Evolutionary conservation across 1,139 yeast species (phyloP), one percentile per base, ranked within the genome.

Genomic region (Pichia sp.): DNA sequence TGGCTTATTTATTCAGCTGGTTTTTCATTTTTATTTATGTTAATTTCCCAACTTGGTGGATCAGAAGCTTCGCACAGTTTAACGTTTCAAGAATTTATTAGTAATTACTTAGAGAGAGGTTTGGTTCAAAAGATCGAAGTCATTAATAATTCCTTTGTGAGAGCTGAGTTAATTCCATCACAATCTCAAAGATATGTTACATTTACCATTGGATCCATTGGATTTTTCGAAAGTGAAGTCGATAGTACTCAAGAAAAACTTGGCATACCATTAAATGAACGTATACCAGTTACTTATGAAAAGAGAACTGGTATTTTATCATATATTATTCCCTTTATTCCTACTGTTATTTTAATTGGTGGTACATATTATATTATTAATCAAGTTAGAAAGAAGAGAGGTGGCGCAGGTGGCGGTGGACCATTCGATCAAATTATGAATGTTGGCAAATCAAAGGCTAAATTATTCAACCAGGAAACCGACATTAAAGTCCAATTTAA

Each of bases 181-280:
- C 60, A 58, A 39, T 53, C 55, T 38, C 64, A 66, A 32, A 64
- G 64, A 38, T 46, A 57, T 25, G 70, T 79, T 29, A 72, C 72
- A 20, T 94, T 94, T 69, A 80, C 86, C 40, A 88, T 94, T 60
- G 99, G 98, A 7, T 86, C 96, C 0, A 80, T 90, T 24, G 97
- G 89, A 58, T 72, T 82, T n/a, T 92, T 94, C 67, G 98, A 94
- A 68, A 80, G 83, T 50, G 84, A 83, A 56, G 72, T 94, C 63
- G 86, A 82, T 51, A 78, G 76, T 45, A 81, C 85, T 30, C 97
- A 89, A 66, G 79, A 80, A 48, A 78, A 78, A 49, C 76, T 84
- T 52, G 74, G 77, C 8, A 79, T 86, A 36, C 77, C 86, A 2
- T 72, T 77, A 22, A 70, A 66, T 44, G 82, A 84, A 59, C 75